Evolutionary conservation across 305 asterid species (phyloP), one percentile per base, ranked within the genome.

Genomic region (Fraxinus greggii): DNA sequence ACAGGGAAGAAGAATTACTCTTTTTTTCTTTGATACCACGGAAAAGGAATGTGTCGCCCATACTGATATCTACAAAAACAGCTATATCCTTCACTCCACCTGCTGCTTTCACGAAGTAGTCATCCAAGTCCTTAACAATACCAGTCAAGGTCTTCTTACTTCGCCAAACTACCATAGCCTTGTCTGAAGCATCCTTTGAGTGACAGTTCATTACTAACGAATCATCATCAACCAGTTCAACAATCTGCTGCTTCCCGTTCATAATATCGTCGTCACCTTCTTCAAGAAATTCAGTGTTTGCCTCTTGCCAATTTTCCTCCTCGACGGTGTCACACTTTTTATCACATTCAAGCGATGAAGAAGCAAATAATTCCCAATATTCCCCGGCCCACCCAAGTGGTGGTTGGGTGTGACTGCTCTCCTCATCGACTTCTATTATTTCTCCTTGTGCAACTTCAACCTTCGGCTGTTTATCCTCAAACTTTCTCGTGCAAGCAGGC

Each of bases 291-390:
- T 93, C 94, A 74, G 86, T 83, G 54, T 87, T 88, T 0, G 93
- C 86, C 80, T 93, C 98, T 4, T 65, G 91, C 97, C 95, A 93
- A 35, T 80, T 84, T 89, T 94, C 97, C 85, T 90, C 95, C 75
- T 89, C 93, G 15, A 67, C 78, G 0, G 67, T 61, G 28, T 84
- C 90, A 15, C 77, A 48, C 36, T 80, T 77, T 42, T 79, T 87
- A 7, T 13, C 86, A 82, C 87, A 84, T 17, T 73, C 90, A 17
- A 85, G 80, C 0, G 85, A 72, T 1, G 90, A 69, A 35, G 94
- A 84, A 74, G 89, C 90, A 86, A 91, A 91, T 42, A 84, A 89
- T 63, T 90, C 93, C 97, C 94, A 92, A 72, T 88, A 88, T 8
- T 91, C 95, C 95, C 93, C 78, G 1, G 93, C 93, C 45, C 94